These are phyloP conservation scores for Halteria grandinella DNA, from an alignment of 73 alveolate species.

Conservation along the genomic window DNA sequence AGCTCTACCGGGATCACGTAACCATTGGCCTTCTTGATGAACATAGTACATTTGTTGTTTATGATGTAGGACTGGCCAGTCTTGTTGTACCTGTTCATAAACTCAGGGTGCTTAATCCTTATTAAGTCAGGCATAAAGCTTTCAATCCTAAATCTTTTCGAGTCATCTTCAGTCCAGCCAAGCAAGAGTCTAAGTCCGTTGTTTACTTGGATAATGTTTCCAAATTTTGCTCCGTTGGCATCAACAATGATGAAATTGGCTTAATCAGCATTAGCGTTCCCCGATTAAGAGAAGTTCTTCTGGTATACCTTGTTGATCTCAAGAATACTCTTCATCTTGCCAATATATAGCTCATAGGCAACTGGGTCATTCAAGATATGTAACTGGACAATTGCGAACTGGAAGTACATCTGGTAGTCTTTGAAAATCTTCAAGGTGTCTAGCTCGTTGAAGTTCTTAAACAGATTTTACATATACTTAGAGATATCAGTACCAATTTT, in stretches of 20 bases:
- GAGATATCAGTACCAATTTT: neutral
- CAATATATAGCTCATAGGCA: conserved; percentile 9
- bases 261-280: neutral
- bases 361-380: conserved; percentile 15
- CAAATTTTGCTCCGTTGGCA: conserved; percentile 29
- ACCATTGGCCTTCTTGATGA: conserved; percentile 2
- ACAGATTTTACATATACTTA: neutral
- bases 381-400: conserved; percentile 11
- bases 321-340: conserved; percentile 18
- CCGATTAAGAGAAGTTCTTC: neutral
- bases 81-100: conserved; percentile 22
- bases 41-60: neutral
- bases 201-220: conserved; percentile 14
- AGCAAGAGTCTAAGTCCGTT: neutral
- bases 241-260: neutral
- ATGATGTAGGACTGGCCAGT: conserved; percentile 11
- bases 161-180: neutral
- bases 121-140: conserved; percentile 13
- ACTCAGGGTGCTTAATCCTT: neutral
- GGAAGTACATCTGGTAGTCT: conserved; percentile 30
- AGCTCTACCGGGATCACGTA: conserved; percentile 25
- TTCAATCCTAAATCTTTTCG: neutral
- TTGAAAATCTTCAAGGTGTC: neutral
- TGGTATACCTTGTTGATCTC: conserved; percentile 2
- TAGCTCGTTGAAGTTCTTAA: neutral